Conservation (phyloP, 108 stramenopile species). For the Discostella stelligeroides region DNA sequence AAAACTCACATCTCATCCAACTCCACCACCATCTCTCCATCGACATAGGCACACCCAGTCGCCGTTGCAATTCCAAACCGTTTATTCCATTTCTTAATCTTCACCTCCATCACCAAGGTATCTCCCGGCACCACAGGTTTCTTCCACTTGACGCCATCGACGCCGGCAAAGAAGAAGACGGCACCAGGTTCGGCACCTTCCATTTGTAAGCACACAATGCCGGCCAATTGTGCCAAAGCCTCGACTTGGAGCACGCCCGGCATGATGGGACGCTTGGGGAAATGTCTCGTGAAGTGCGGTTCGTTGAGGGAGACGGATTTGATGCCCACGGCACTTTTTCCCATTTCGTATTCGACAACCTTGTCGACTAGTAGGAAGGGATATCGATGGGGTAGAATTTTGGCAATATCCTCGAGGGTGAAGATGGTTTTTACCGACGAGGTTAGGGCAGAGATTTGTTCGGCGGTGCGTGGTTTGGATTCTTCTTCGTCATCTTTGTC, state of each 20-base stretch:
- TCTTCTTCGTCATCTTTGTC: constrained; percentile 19
- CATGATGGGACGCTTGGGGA: constrained; percentile 97
- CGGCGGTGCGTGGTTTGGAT: constrained; percentile 44
- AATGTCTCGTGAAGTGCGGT: constrained; percentile 98
- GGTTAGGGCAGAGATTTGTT: constrained; percentile 76
- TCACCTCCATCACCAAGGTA: constrained; percentile 95
- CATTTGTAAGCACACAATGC: constrained; percentile 90
- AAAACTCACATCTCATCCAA: constrained; percentile 80
- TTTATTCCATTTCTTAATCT: constrained; percentile 85
- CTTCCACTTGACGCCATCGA: constrained; percentile 97
- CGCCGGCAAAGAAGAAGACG: constrained; percentile 97
- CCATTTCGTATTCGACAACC: constrained; percentile 91
- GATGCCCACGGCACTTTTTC: constrained; percentile 94
- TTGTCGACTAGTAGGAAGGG: constrained; percentile 91
- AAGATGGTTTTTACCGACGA: constrained; percentile 70
- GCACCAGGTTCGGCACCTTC: constrained; percentile 85
- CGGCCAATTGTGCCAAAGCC: constrained; percentile 97
- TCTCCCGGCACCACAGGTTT: constrained; percentile 98
- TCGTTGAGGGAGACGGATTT: constrained; percentile 96
- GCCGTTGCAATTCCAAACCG: constrained; percentile 90
- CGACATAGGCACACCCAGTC: constrained; percentile 83
- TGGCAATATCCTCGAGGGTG: constrained; percentile 89
- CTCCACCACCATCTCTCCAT: constrained; percentile 85
- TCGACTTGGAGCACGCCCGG: constrained; percentile 97
- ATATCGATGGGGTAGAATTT: constrained; percentile 93